A percentile compares a stretch with the other conserved stretches of the same genome.
These are phyloP conservation scores for Wickerhamiella brachini DNA, from an alignment of 805 yeast species.

Conservation along the genomic window DNA sequence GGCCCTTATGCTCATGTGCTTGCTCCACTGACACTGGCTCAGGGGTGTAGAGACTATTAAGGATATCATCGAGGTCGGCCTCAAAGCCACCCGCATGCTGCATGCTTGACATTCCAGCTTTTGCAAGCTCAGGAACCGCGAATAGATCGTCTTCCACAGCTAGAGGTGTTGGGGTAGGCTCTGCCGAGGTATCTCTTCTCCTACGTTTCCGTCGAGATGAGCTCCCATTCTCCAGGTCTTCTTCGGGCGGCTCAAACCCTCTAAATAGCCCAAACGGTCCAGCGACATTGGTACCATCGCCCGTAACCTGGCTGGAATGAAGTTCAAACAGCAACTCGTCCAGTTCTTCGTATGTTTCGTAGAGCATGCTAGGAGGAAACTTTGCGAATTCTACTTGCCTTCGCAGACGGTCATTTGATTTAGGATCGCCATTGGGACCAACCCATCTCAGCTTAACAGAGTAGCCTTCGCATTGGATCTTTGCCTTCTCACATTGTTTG, in stretches of 20 bases:
- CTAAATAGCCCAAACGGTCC: slow-evolving; percentile 82
- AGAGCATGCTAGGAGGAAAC: slow-evolving; percentile 46
- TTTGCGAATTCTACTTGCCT: slow-evolving; percentile 59
- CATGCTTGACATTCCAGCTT: neutral
- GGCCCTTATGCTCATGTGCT: neutral
- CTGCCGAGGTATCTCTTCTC: neutral
- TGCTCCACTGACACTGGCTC: neutral
- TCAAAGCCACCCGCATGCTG: neutral
- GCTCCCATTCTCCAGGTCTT: neutral
- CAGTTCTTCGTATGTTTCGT: slow-evolving; percentile 69
- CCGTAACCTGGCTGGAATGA: slow-evolving; percentile 32
- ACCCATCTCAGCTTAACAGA: slow-evolving; percentile 72
- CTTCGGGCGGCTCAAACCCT: slow-evolving; percentile 22
- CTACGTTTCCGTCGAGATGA: neutral
- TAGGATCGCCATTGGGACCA: slow-evolving; percentile 13
- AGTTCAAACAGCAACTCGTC: slow-evolving; percentile 51
- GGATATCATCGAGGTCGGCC: neutral
- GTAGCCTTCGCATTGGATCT: slow-evolving; percentile 67
- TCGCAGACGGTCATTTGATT: slow-evolving; percentile 2
- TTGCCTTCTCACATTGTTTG: slow-evolving; percentile 52
- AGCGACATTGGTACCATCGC: slow-evolving; percentile 36
- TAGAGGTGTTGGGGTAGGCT: neutral
- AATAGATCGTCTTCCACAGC: neutral
- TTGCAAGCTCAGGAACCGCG: neutral
- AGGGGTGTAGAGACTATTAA: neutral